phyloP scores from a whole-genome alignment of 176 grass and related monocot genomes.

The Paspalum vaginatum region DNA sequence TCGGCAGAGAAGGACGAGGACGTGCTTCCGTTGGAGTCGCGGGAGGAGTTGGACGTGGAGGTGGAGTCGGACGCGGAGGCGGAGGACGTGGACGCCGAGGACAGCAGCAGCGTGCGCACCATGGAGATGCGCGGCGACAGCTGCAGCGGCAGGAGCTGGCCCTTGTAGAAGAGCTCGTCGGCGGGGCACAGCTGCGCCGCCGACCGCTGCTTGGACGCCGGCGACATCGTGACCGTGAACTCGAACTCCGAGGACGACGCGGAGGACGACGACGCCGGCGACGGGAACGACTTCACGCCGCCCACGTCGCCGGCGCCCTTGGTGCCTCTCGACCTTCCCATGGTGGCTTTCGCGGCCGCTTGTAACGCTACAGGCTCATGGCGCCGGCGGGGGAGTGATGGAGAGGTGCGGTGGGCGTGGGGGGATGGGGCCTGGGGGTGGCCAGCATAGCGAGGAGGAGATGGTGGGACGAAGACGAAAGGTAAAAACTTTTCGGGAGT shows the following conservation, averaged over 20 bases:
- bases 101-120: constrained; percentile 90
- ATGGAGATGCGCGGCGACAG: constrained; percentile 92
- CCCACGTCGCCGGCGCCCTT: constrained; percentile 38
- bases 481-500: constrained; percentile 45
- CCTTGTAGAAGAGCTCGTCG: constrained; percentile 98
- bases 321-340: constrained; percentile 48
- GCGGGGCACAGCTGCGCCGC: constrained; percentile 80
- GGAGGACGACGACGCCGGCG: constrained; percentile 78
- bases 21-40: constrained; percentile 77
- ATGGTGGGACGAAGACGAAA: neutral
- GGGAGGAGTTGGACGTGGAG: constrained; percentile 65
- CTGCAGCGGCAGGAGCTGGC: constrained; percentile 95
- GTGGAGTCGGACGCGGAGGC: constrained; percentile 77
- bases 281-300: constrained; percentile 62
- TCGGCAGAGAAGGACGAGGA: constrained; percentile 74
- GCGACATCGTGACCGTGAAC: constrained; percentile 89
- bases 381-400: constrained; percentile 3
- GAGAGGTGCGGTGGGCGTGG: constrained; percentile 22
- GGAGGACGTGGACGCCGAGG: constrained; percentile 75
- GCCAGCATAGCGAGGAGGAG: constrained; percentile 1
- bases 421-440: constrained; percentile 19
- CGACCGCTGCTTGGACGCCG: constrained; percentile 72
- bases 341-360: neutral
- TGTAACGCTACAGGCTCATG: constrained; percentile 38
- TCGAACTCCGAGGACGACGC: constrained; percentile 95